Conservation (phyloP, 2,329 filamentous ascomycete species). For the Pseudogymnoascus sp. region DNA sequence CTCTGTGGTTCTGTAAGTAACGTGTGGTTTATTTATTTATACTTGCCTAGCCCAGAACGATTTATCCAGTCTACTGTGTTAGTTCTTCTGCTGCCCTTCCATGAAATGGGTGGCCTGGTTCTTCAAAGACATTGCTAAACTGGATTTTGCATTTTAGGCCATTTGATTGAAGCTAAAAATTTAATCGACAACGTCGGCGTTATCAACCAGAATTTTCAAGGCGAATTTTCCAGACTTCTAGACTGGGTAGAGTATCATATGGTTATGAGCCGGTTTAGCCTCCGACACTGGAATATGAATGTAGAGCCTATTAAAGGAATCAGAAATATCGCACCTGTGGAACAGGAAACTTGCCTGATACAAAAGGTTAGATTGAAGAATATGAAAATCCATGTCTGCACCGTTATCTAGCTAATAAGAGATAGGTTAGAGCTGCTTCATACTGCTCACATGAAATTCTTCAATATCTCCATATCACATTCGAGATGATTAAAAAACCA, state of each 20-base stretch:
- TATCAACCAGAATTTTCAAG: slow-evolving; percentile 15
- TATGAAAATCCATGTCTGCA: slow-evolving; percentile 12
- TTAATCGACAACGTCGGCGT: slow-evolving; percentile 17
- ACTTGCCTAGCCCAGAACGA: slow-evolving; percentile 14
- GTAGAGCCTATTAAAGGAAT: slow-evolving; percentile 13
- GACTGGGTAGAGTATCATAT: slow-evolving; percentile 20
- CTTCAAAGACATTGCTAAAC: slow-evolving; percentile 16
- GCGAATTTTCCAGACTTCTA: slow-evolving; percentile 17
- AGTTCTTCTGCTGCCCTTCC: slow-evolving; percentile 10
- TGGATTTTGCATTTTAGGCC: slow-evolving; percentile 15
- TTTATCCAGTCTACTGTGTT: slow-evolving; percentile 12
- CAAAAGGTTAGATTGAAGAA: slow-evolving; percentile 17
- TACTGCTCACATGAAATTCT: slow-evolving; percentile 19
- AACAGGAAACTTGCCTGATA: slow-evolving; percentile 15
- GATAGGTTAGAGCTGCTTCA: slow-evolving; percentile 15
- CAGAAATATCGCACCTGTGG: slow-evolving; percentile 13
- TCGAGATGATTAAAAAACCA: slow-evolving; percentile 18
- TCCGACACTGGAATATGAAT: slow-evolving; percentile 17
- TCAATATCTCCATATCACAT: slow-evolving; percentile 15
- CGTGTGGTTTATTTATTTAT: slow-evolving; percentile 14
- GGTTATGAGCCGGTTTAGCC: slow-evolving; percentile 18
- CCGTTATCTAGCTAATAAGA: slow-evolving; percentile 16
- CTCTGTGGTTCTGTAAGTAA: slow-evolving; percentile 19
- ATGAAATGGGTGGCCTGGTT: slow-evolving; percentile 15
- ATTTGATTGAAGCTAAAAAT: slow-evolving; percentile 18